A percentile compares a stretch with the other conserved stretches of the same genome.
These are phyloP conservation scores for Coleophoma cylindrospora DNA, from an alignment of 2,329 filamentous ascomycete genomes.

Conservation along the genomic window DNA sequence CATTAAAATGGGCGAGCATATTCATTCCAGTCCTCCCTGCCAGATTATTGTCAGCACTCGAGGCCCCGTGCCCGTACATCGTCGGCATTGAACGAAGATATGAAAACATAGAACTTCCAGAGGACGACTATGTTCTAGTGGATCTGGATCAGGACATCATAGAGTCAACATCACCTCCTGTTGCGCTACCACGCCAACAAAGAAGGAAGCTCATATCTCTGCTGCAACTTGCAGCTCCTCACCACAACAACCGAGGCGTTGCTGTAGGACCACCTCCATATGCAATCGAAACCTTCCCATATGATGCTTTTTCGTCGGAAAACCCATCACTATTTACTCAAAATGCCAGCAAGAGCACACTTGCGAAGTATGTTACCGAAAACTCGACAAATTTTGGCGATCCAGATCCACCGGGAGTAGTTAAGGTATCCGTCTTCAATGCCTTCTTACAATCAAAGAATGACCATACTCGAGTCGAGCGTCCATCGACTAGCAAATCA, in stretches of 20 bases:
- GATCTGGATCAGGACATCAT: conserved; percentile 90
- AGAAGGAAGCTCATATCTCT: conserved; percentile 84
- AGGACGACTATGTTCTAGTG: conserved; percentile 93
- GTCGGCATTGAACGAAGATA: conserved; percentile 93
- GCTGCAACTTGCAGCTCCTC: conserved; percentile 83
- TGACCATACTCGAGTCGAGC: conserved; percentile 62
- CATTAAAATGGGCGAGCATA: conserved; percentile 87
- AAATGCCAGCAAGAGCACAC: conserved; percentile 61
- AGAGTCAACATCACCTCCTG: conserved; percentile 75
- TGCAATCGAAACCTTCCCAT: conserved; percentile 87
- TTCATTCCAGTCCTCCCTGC: conserved; percentile 90
- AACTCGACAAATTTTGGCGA: conserved; percentile 86
- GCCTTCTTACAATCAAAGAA: conserved; percentile 76
- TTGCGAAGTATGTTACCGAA: conserved; percentile 82
- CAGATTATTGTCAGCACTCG: conserved; percentile 81
- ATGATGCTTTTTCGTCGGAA: conserved; percentile 85
- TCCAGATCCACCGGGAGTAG: conserved; percentile 33
- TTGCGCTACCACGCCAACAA: conserved; percentile 78
- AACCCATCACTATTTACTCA: conserved; percentile 75
- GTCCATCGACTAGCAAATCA: conserved; percentile 71
- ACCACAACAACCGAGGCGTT: conserved; percentile 83
- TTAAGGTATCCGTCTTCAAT: conserved; percentile 73
- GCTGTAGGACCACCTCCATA: conserved; percentile 86
- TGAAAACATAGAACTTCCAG: conserved; percentile 77
- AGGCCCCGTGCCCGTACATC: conserved; percentile 95